A percentile compares a stretch with the other conserved stretches of the same genome.
These are phyloP conservation scores for Nephelium lappaceum DNA, from an alignment of 345 rosid genomes.

Conservation along the genomic window DNA sequence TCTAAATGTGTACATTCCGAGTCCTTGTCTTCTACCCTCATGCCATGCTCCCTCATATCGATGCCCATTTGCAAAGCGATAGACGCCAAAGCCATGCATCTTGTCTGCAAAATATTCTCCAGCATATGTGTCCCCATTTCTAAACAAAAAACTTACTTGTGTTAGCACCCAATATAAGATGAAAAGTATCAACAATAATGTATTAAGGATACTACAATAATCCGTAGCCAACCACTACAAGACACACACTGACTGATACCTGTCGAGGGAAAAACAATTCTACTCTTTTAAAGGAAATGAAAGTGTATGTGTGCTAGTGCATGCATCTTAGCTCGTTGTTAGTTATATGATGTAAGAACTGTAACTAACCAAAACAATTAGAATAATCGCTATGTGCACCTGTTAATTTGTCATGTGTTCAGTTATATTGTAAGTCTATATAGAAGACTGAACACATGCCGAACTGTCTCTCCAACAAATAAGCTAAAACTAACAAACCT, in stretches of 20 bases:
- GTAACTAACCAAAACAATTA: no score
- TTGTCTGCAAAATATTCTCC: constrained; percentile 98
- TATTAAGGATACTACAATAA: neutral
- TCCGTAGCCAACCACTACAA: neutral
- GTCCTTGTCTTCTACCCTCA: constrained; percentile 96
- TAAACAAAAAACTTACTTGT: constrained; percentile 19
- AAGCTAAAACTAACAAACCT: no score
- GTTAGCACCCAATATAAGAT: neutral
- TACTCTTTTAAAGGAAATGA: no score
- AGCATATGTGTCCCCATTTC: constrained; percentile 92
- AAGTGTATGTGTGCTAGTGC: neutral
- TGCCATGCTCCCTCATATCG: constrained; percentile 98
- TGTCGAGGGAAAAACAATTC: no score
- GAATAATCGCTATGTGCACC: no score
- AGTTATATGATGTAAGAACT: no score
- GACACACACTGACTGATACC: neutral
- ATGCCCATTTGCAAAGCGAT: constrained; percentile 86
- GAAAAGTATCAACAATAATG: neutral
- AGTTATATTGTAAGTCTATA: no score
- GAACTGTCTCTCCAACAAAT: no score
- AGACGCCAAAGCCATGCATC: constrained; percentile 97
- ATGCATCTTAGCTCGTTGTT: no score
- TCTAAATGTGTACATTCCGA: constrained; percentile 94
- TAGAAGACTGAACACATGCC: no score
- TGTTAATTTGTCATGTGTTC: no score